Base-by-base conservation (phyloP, 208 protist genomes). In the Trichomonas vaginalis region DNA sequence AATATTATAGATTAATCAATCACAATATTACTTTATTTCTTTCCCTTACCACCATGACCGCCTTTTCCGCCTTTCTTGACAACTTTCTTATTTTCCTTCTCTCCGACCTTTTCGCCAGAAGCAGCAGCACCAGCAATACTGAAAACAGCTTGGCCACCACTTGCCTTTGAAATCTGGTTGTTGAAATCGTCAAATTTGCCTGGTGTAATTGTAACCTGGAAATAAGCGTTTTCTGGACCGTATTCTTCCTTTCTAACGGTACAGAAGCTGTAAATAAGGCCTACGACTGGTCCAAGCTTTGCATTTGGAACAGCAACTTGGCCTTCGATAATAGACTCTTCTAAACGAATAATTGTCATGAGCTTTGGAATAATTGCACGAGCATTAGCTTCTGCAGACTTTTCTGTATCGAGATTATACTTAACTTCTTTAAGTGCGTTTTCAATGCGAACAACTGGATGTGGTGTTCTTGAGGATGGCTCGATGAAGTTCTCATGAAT, bases 401-500 rank as follows among this genome's bases (percentile, higher is more conserved):
- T 47, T 37, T 47, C 51, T 47, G 39, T n/a, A 79, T 95, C 92
- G 46, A 80, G 27, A 21, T 95, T 70, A 10, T 47, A n/a, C 42
- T 95, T 61, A n/a, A 61, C 48, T 45, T 95, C 40, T 10, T 47
- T 40, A 6, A 95, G 12, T 35, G 49, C 47, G 23, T 45, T 79
- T 70, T 95, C 92, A 70, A 95, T 79, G 15, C 92, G 47, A 37
- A 35, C 23, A 42, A 79, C 49, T 45, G 92, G 92, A 95, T 95
- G 92, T 51, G 92, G 92, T 32, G 10, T 80, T 32, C 45, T 10
- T 0, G 32, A 42, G 32, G n/a, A 47, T 95, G 92, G 42, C 4
- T 95, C 92, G 9, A 95, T 95, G 35, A 80, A 95, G 40, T 95
- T 95, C 40, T 95, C 39, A 35, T 80, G 51, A 82, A 95, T 95